Base-by-base conservation (phyloP, 169 alveolate genomes). In the Eimeria brunetti region DNA sequence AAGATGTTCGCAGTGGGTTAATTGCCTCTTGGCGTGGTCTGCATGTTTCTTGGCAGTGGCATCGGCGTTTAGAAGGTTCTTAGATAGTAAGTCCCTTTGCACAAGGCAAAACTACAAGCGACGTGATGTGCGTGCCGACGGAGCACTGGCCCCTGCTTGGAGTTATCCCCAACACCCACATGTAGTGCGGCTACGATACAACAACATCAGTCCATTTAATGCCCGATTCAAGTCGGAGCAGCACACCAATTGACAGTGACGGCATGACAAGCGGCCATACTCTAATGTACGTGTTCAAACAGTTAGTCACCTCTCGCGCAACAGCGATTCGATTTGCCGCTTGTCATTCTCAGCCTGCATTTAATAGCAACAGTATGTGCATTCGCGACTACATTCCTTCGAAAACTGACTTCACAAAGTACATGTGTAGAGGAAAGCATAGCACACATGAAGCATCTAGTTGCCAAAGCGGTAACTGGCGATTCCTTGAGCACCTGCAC, bases 21-120 rank as follows among this genome's bases (percentile, higher is more conserved):
- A 81, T 36, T 94, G 96, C 0, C 94, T 75, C 89, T 94, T 95
- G 78, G 90, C 91, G 62, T 92, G 90, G 56, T 97, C 98, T 44
- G 97, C 97, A 56, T 96, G 96, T 69, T 96, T 96, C 95, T 97
- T 95, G 22, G 96, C 91, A 41, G 97, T 93, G 67, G 96, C 97
- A 78, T 96, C 97, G 14, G 94, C 62, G 46, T 86, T 86, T 38
- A 94, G 30, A 49, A 94, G 85, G 36, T 85, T 94, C 84, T 94
- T 94, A 36, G 93, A 83, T 46, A 94, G 62, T 41, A 94, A 67
- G 56, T 94, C 96, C 76, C 96, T 94, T 60, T 56, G 41, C 71
- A 62, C 88, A 76, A 44, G 22, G 60, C 90, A 78, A 27, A 18
- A 41, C 20, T 38, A 58, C 44, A 49, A 84, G 36, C 60, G 62